Base-by-base conservation (phyloP, 768 basidiomycete species). In the Tephrocybe sp. region DNA sequence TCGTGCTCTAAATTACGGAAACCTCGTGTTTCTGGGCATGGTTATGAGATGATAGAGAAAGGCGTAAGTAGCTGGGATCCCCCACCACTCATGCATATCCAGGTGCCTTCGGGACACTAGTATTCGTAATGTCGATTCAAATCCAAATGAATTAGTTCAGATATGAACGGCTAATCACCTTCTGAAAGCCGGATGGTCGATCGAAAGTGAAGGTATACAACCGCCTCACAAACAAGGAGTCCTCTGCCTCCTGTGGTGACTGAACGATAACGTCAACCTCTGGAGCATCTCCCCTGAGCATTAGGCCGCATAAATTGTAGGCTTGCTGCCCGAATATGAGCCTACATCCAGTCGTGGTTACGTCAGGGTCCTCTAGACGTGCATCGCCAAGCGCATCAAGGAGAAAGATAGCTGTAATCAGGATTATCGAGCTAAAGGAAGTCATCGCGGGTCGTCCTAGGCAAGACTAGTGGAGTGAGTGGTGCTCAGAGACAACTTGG, bases 81-180 rank as follows among this genome's bases (percentile, higher is more conserved):
- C 66, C n/a, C 36, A 67, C 69, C 60, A 42, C 58, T 58, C 54
- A 70, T 58, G 50, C 66, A 70, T 23, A 68, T 53, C 64, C 64
- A 65, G 30, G 65, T 65, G 17, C 57, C 58, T 26, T 59, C 56
- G 36, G 59, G 51, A 49, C 68, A 68, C 51, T 60, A 11, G n/a
- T 12, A 30, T 11, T 30, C 28, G 28, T 5, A 5, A 5, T 11
- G 11, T 24, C 14, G 10, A 23, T 23, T 25, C 1, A 49, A 15
- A 21, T 23, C 21, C 9, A 14, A 4, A 37, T 38, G 40, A 17
- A 48, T 36, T 24, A 30, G 28, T 30, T 30, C n/a, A 18, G 28
- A 38, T 10, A 25, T 17, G 30, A 39, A 20, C 10, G 15, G 17
- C 18, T 40, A 26, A 50, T 43, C 40, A 50, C 50, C 38, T 41